Evolutionary conservation across 768 basidiomycete genomes (phyloP), one percentile per base, ranked within the genome.

Genomic region (Coprinellus micaceus): DNA sequence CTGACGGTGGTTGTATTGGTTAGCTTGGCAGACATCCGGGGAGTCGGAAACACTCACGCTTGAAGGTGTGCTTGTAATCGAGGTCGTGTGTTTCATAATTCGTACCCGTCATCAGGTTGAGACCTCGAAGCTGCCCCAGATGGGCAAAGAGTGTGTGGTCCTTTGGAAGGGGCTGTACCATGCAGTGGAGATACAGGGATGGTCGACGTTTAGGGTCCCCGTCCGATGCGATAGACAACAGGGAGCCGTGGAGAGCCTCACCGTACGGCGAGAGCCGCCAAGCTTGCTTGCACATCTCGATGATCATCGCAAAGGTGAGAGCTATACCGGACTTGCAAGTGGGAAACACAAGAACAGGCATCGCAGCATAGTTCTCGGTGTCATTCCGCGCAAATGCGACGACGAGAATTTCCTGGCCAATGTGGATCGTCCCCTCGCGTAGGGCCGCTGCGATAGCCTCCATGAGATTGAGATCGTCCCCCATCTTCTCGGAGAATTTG

Each of bases 331-430:
- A 24, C 44, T 68, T 68, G 58, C 67, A 68, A 3, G 64, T 65
- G 0, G 65, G 59, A 3, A 58, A 44, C 9, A 68, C 25, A 4
- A 66, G 30, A 0, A 63, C 61, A 22, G 63, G 65, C 45, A 45
- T 58, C 0, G 66, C 65, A 15, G 62, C 62, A 33, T 66, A 66
- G 19, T 54, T 54, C 0, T 21, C 51, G 28, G 59, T 50, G 37
- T 59, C 59, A 53, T 63, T 58, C 11, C 60, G 58, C 0, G 62
- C 52, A 36, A 69, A 53, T 2, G 68, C 68, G 12, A 60, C 62
- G 1, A 71, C 68, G 50, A 67, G 63, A 5, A 63, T 55, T 52
- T 72, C 70, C 41, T 67, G 50, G 3, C 62, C 70, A 43, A 70
- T 53, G 56, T 71, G 68, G 1, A 70, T 54, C 12, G 47, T 60